Evolutionary conservation across 1,284 basidiomycete genomes (phyloP), one percentile per base, ranked within the genome.

Genomic region (Irpex rosettiformis): DNA sequence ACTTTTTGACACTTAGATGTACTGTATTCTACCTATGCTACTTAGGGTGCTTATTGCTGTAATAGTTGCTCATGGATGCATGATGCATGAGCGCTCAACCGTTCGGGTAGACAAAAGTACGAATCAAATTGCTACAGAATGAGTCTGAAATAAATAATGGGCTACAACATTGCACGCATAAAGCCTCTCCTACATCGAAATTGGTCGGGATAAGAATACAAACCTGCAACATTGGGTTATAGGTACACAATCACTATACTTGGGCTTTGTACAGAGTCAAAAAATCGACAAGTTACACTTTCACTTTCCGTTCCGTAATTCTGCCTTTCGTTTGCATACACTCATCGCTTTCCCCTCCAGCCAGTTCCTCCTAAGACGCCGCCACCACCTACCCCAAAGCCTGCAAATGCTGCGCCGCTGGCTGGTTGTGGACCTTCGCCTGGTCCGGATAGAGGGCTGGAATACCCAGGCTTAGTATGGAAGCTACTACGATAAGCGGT

Each of bases 401-500:
- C 66, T 11, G 70, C 69, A 58, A 74, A 74, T n/a, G 72, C 71
- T 10, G 67, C 69, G 6, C 71, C 72, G 73, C 70, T 1, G 68
- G 63, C 21, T 3, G 48, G 24, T 24, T 13, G 22, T 8, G 48
- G 18, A 54, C 67, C 66, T 53, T 72, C 71, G 24, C 65, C 65
- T 8, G 73, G 57, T 4, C 62, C 68, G 18, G 66, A 56, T 54
- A 71, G 63, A 27, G 73, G 69, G 65, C 69, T 70, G 59, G 62
- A 64, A 59, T 62, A 65, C 28, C 65, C 65, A 24, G 66, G 66
- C 60, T 73, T 73, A 54, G 57, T 64, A 28, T 75, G 72, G 74
- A 91, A 89, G 10, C 81, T 80, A 0, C 85, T 74, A 48, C 88
- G 79, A 73, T 81, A 89, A 0, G 83, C 81, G 1, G 86, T 82